Conservation (phyloP, 345 rosid genomes). For the Alliaria petiolata region DNA sequence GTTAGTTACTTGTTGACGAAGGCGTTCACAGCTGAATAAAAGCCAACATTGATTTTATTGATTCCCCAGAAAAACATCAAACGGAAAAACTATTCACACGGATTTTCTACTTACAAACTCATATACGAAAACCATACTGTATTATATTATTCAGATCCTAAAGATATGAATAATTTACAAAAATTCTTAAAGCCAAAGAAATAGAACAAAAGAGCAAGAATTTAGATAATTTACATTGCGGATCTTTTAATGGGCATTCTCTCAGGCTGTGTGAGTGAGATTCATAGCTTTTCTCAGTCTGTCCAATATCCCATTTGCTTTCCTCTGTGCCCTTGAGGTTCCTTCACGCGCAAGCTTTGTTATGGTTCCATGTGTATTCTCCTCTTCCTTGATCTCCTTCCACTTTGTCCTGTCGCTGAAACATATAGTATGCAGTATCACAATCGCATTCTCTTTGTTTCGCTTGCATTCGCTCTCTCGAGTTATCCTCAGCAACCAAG, state of each 20-base stretch:
- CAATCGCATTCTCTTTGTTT: constrained; percentile 84
- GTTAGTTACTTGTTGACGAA: constrained; percentile 26
- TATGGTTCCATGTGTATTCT: constrained; percentile 52
- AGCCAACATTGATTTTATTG: constrained; percentile 19
- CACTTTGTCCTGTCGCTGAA: constrained; percentile 69
- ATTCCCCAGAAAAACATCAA: constrained; percentile 1
- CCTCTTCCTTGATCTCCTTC: constrained; percentile 81
- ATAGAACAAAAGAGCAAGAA: not conserved
- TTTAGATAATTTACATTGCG: constrained; percentile 24
- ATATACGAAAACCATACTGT: constrained; percentile 16
- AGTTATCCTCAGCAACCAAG: constrained; percentile 64
- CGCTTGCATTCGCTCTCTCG: constrained; percentile 75
- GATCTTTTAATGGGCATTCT: not conserved
- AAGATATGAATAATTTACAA: constrained; percentile 29
- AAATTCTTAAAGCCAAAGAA: constrained; percentile 12
- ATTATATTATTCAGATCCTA: constrained; percentile 21
- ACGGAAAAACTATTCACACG: constrained; percentile 19
- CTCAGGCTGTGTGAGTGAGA: constrained; percentile 84
- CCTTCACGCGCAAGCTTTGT: constrained; percentile 78
- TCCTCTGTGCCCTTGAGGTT: constrained; percentile 91
- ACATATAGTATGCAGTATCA: constrained; percentile 69
- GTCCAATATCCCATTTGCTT: constrained; percentile 77
- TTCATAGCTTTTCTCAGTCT: constrained; percentile 63
- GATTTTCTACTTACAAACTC: constrained; percentile 14
- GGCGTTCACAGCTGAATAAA: not conserved